phyloP scores from a whole-genome alignment of 805 yeast genomes.

The Kuraishia borneana region DNA sequence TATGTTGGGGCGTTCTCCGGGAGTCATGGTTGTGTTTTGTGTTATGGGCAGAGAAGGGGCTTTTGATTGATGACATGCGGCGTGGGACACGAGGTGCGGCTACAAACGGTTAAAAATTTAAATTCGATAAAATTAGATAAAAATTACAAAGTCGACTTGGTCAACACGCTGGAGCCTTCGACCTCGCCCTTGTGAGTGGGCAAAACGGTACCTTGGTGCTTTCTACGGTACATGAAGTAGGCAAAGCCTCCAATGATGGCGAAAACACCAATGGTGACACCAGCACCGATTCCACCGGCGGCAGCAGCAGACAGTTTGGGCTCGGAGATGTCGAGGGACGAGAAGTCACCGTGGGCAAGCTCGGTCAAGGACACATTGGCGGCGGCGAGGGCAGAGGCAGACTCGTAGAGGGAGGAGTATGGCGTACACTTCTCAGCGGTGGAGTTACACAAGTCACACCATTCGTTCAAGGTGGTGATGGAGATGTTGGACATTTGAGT shows the following conservation, averaged over 20 bases:
- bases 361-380: constrained; percentile 19
- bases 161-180: neutral
- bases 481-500: constrained; percentile 14
- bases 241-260: constrained; percentile 19
- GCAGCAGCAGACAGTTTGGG: constrained; percentile 23
- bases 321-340: constrained; percentile 9
- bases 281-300: constrained; percentile 44
- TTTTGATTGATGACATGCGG: no score
- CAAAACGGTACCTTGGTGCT: neutral
- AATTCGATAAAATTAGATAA: no score
- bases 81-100: no score
- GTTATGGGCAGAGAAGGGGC: no score
- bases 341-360: constrained; percentile 16
- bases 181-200: neutral
- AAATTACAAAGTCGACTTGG: constrained; percentile 1
- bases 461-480: constrained; percentile 15
- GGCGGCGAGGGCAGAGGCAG: constrained; percentile 15
- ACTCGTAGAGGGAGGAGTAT: constrained; percentile 18
- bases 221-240: constrained; percentile 12
- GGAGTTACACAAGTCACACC: constrained; percentile 30
- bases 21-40: neutral
- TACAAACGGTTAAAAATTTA: no score
- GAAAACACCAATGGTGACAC: constrained; percentile 30
- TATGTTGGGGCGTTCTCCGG: constrained; percentile 11
- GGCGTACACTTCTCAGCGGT: constrained; percentile 19